Percentiles rank a stretch among this genome's conserved stretches.
phyloP scores from a whole-genome alignment of 2,329 filamentous ascomycete genomes.

The Colletotrichum euphorbiae region DNA sequence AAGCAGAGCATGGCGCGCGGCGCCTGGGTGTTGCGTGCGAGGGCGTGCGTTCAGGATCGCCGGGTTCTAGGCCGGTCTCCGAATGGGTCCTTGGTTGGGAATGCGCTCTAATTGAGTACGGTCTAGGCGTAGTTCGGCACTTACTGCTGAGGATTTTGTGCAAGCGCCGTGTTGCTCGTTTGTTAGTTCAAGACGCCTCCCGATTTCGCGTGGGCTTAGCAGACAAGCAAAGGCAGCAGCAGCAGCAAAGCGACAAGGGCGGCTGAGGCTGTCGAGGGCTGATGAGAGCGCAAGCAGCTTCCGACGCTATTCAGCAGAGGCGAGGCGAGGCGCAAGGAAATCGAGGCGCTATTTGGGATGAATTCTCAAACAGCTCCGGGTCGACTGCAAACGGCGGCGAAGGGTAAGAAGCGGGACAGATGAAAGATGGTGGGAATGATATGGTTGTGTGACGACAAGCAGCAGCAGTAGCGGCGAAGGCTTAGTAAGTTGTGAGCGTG shows the following conservation, averaged over 20 bases:
- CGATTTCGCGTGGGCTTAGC: background rate
- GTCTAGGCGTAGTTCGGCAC: slow-evolving; percentile 23
- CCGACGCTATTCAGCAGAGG: slow-evolving; percentile 10
- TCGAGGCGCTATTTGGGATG: background rate
- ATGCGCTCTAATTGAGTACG: slow-evolving; percentile 33
- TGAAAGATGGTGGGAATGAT: slow-evolving; percentile 8
- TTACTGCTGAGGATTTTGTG: background rate
- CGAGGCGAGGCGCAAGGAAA: slow-evolving; percentile 8
- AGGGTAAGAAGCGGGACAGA: slow-evolving; percentile 6
- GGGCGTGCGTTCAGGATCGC: slow-evolving; percentile 29
- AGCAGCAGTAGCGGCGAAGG: slow-evolving; percentile 12
- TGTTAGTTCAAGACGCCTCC: slow-evolving; percentile 30
- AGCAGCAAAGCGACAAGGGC: slow-evolving; percentile 22
- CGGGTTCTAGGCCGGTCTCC: slow-evolving; percentile 27
- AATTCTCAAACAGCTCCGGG: slow-evolving; percentile 27
- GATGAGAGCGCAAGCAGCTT: slow-evolving; percentile 32
- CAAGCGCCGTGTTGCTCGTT: slow-evolving; percentile 12
- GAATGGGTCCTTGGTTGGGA: slow-evolving; percentile 17
- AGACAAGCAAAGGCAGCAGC: background rate
- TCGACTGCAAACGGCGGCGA: slow-evolving; percentile 37
- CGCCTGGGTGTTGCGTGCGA: slow-evolving; percentile 4
- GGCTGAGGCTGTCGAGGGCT: slow-evolving; percentile 23
- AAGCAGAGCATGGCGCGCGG: slow-evolving; percentile 32
- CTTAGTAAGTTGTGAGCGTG: slow-evolving; percentile 26
- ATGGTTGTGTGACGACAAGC: slow-evolving; percentile 21